These are phyloP conservation scores for Penicillium tannophilum DNA, from an alignment of 495 filamentous ascomycete genomes.

Conservation along the genomic window DNA sequence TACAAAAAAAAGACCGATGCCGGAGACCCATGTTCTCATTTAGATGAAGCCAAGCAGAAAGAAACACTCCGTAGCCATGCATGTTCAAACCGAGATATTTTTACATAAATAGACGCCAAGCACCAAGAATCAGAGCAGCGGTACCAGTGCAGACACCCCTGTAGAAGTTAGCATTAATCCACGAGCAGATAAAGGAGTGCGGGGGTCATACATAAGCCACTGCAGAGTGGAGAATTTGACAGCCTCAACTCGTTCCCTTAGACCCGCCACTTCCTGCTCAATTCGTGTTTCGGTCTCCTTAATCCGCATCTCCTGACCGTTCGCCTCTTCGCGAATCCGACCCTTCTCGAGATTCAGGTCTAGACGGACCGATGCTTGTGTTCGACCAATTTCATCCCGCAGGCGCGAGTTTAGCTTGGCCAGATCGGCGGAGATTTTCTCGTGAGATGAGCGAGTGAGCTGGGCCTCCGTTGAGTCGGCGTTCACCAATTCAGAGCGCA, in stretches of 20 bases:
- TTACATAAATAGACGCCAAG: slow-evolving; percentile 84
- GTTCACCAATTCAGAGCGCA: slow-evolving; percentile 88
- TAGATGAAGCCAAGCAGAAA: slow-evolving; percentile 11
- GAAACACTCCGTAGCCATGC: slow-evolving; percentile 30
- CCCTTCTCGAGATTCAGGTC: slow-evolving; percentile 98
- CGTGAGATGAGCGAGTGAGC: slow-evolving; percentile 85
- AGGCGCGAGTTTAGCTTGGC: slow-evolving; percentile 86
- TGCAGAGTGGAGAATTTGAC: slow-evolving; percentile 98
- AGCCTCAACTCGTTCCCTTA: slow-evolving; percentile 89
- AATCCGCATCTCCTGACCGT: slow-evolving; percentile 95
- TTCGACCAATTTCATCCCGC: slow-evolving; percentile 90
- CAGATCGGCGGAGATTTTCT: slow-evolving; percentile 90
- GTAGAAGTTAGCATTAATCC: slow-evolving; percentile 28
- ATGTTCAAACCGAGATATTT: slow-evolving; percentile 9
- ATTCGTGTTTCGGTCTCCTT: slow-evolving; percentile 99
- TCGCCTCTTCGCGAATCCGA: slow-evolving; percentile 93
- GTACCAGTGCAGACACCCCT: slow-evolving; percentile 93
- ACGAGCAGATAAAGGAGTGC: slow-evolving; percentile 1
- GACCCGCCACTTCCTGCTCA: slow-evolving; percentile 92
- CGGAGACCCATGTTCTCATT: slow-evolving; percentile 20
- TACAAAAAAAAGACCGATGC: slow-evolving; percentile 6
- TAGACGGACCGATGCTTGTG: slow-evolving; percentile 85
- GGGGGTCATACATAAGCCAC: slow-evolving; percentile 77
- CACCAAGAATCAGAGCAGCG: slow-evolving; percentile 91
- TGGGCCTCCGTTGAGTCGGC: slow-evolving; percentile 88